Conservation (phyloP, 805 yeast species). For the Saccharomycopsis schoenii region DNA sequence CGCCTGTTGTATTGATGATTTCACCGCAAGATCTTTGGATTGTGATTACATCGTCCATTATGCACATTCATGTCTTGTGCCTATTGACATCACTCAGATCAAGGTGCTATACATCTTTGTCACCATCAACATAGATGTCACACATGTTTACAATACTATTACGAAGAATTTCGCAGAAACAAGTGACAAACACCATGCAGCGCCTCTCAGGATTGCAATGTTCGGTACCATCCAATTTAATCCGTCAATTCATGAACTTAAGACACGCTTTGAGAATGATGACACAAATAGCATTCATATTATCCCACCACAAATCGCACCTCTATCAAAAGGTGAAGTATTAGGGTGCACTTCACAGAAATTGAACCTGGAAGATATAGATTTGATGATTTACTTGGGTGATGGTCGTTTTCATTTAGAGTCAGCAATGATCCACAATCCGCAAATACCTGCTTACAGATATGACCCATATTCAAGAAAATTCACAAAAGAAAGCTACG, state of each 20-base stretch:
- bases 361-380: conserved; percentile 49
- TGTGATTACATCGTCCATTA: conserved; percentile 94
- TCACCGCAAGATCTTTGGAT: conserved; percentile 82
- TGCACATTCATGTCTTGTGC: conserved; percentile 95
- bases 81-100: conserved; percentile 83
- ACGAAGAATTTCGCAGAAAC: conserved; percentile 48
- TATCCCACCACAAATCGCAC: conserved; percentile 84
- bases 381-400: conserved; percentile 85
- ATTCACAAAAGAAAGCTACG: conserved; percentile 82
- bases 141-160: conserved; percentile 70
- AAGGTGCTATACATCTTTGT: conserved; percentile 94
- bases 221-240: conserved; percentile 97
- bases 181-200: conserved; percentile 30
- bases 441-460: conserved; percentile 80
- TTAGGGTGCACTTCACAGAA: conserved; percentile 92
- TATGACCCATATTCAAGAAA: conserved; percentile 93
- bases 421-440: conserved; percentile 95
- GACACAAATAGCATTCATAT: conserved; percentile 33
- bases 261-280: conserved; percentile 19
- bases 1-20: conserved; percentile 97
- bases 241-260: conserved; percentile 67
- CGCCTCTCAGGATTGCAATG: conserved; percentile 47
- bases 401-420: conserved; percentile 96
- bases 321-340: conserved; percentile 91
- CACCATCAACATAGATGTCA: conserved; percentile 79